These are phyloP conservation scores for Candida oleophila DNA, from an alignment of 805 yeast genomes.

Conservation along the genomic window DNA sequence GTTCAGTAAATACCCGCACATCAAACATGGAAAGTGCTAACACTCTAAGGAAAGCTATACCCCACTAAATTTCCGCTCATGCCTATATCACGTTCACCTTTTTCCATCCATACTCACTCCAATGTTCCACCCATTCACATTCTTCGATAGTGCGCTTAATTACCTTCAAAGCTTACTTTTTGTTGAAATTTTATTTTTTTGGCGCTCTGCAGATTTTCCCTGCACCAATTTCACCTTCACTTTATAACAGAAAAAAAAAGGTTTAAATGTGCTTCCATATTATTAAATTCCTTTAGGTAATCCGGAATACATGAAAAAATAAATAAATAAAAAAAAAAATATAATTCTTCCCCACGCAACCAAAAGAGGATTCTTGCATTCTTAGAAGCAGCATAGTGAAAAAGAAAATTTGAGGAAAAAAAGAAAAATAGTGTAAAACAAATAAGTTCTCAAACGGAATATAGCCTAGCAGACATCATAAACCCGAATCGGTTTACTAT, in stretches of 20 bases:
- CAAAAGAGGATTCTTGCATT: neutral
- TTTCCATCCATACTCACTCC: neutral
- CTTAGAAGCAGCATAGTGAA: neutral
- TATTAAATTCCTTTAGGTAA: neutral
- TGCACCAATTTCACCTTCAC: neutral
- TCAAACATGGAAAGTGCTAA: too few relatives aligned
- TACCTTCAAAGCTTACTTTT: neutral
- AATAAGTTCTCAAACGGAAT: neutral
- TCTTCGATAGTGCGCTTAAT: neutral
- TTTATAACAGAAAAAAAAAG: neutral
- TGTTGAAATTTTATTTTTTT: neutral
- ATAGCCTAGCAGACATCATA: neutral
- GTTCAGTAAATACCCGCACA: too few relatives aligned
- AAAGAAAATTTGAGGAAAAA: neutral
- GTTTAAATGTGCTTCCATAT: neutral
- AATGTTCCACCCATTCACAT: neutral
- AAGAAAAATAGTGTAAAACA: neutral
- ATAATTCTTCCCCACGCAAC: neutral
- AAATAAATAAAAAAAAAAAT: neutral
- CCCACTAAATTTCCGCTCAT: too few relatives aligned
- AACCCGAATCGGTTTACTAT: neutral
- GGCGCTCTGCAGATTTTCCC: neutral
- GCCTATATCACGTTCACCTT: neutral
- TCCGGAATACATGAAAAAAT: neutral
- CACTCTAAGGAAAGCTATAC: too few relatives aligned